phyloP scores from a whole-genome alignment of 2,329 filamentous ascomycete genomes.

The Seiridium unicorne region DNA sequence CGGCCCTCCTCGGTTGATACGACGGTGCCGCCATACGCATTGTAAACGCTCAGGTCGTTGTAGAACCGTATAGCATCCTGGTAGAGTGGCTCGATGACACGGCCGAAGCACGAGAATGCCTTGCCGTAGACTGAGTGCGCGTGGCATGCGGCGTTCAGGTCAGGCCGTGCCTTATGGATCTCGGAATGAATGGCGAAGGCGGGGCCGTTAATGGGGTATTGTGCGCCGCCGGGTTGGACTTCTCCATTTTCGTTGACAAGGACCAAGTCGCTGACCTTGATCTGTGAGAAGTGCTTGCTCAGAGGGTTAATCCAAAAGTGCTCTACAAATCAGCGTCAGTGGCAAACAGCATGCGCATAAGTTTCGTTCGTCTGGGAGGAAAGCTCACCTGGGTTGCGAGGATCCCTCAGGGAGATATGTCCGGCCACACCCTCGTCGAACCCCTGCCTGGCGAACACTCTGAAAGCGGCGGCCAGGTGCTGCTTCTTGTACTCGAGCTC shows the following conservation, averaged over 20 bases:
- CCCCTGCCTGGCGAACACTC: constrained; percentile 3
- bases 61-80: constrained; percentile 56
- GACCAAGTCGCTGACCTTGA: constrained; percentile 9
- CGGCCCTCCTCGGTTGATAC: constrained; percentile 38
- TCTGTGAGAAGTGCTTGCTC: constrained; percentile 9
- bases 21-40: constrained; percentile 31
- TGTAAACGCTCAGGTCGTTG: constrained; percentile 35
- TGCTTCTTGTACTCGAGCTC: constrained; percentile 6
- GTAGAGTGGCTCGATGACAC: constrained; percentile 56
- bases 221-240: constrained; percentile 3
- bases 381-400: background rate
- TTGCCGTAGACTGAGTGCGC: constrained; percentile 57
- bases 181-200: constrained; percentile 62
- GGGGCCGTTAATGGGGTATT: constrained; percentile 15
- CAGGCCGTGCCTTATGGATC: constrained; percentile 56
- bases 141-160: constrained; percentile 58
- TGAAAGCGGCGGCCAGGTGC: constrained; percentile 4
- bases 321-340: background rate
- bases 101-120: constrained; percentile 55
- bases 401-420: constrained; percentile 4
- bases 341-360: background rate
- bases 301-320: constrained; percentile 10
- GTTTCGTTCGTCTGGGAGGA: background rate
- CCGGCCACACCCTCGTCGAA: constrained; percentile 7
- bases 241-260: constrained; percentile 9